Base-by-base conservation (phyloP, 164 flowering plant genomes). In the Malania oleifera region DNA sequence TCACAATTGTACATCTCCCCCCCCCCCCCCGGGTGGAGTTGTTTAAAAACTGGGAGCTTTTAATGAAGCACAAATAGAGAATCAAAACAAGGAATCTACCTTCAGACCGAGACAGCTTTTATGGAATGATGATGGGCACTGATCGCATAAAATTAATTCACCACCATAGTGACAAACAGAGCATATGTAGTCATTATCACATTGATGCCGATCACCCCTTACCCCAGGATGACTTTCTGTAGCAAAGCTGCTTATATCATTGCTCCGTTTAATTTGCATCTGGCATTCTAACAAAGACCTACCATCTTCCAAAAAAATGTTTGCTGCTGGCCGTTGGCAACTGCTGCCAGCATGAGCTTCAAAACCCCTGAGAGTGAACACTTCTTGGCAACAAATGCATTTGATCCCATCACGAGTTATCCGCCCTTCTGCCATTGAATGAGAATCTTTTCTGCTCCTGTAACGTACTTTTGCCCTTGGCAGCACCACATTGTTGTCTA, bases 91-190 rank as follows among this genome's bases (percentile, higher is more conserved):
- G 62, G 11, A 35, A 35, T 48, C 12, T 57, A 90, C 99, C 96
- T 81, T 57, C 65, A 91, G 53, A 62, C 80, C 81, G 29, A 95
- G 73, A 66, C 98, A 92, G 53, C 44, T 52, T 50, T 70, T 66
- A 63, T 92, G 97, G 57, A 80, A 92, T n/a, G 96, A 64, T 8
- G 98, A 79, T 27, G 97, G 98, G 40, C 98, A 93, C 22, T 55
- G 70, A 70, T 93, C 96, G 66, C 98, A 93, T 49, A 87, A 59
- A 59, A 90, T 18, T 51, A 90, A 61, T n/a, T 74, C 69, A 52
- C 99, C 97, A 7, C 92, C 97, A 74, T 75, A 80, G 54, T 76
- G 92, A 69, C 98, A 89, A 22, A 87, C 65, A 29, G 86, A 75
- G 68, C 98, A 93, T 50, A 86, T 79, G 55, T 62, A 5, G 57